These are phyloP conservation scores for Ceratobasidium sp. DNA, from an alignment of 1,284 basidiomycete species.

Conservation along the genomic window DNA sequence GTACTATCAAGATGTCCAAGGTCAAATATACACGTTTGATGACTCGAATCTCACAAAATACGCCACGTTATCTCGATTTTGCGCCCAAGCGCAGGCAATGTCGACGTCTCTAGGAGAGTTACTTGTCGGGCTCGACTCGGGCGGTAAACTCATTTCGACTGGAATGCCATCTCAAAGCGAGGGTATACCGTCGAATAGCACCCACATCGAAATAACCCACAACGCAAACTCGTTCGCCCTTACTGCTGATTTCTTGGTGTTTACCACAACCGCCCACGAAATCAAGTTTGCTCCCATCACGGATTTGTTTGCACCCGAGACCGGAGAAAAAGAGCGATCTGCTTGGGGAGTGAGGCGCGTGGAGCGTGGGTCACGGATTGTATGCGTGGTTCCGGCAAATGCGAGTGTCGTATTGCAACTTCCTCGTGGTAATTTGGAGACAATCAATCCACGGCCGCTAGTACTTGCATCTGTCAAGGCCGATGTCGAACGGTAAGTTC, in stretches of 20 bases:
- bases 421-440: constrained; percentile 98
- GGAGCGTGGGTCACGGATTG: constrained; percentile 89
- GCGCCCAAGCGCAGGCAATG: constrained; percentile 63
- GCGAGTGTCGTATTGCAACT: constrained; percentile 97
- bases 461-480: constrained; percentile 86
- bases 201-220: constrained; percentile 8
- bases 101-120: constrained; percentile 54
- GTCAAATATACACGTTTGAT: constrained; percentile 12
- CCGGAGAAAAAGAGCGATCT: constrained; percentile 50
- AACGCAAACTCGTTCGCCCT: constrained; percentile 84
- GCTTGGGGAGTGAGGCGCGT: constrained; percentile 82
- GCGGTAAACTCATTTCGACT: constrained; percentile 71
- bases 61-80: constrained; percentile 72
- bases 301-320: constrained; percentile 52
- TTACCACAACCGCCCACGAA: constrained; percentile 88
- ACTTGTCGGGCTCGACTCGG: constrained; percentile 76
- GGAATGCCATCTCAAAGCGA: constrained; percentile 58
- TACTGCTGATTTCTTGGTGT: constrained; percentile 88
- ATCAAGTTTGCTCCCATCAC: constrained; percentile 79
- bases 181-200: constrained; percentile 53
- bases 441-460: constrained; percentile 91
- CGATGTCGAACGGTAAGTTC: constrained; percentile 77
- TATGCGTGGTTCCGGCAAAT: constrained; percentile 84
- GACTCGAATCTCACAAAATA: constrained; percentile 48
- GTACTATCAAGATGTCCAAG: constrained; percentile 40